phyloP scores from a whole-genome alignment of 208 protist species.

The Phytomonas serpens region DNA sequence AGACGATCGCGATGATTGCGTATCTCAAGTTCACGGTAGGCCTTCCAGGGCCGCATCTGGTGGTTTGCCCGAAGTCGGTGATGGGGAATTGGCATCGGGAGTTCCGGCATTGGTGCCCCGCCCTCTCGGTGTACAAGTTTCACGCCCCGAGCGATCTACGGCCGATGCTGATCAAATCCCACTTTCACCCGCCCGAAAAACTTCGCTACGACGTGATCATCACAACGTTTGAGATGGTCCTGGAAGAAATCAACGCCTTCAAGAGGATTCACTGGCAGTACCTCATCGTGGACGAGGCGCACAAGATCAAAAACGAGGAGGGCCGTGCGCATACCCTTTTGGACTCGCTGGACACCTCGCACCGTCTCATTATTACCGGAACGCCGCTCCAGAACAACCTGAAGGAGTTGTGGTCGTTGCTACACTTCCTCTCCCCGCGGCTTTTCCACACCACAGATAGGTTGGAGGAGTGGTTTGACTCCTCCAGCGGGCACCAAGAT shows the following conservation, averaged over 20 bases:
- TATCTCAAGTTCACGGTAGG: conserved; percentile 91
- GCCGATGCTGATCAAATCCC: conserved; percentile 50
- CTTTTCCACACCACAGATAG: conserved; percentile 82
- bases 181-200: conserved; percentile 32
- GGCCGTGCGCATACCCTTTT: conserved; percentile 56
- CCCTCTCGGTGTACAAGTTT: conserved; percentile 89
- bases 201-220: conserved; percentile 90
- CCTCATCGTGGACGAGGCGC: conserved; percentile 99
- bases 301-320: conserved; percentile 92
- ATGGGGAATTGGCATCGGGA: conserved; percentile 98
- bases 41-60: conserved; percentile 93
- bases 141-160: conserved; percentile 93
- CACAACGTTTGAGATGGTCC: conserved; percentile 96
- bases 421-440: conserved; percentile 92
- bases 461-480: conserved; percentile 94
- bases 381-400: conserved; percentile 98
- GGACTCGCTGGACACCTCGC: conserved; percentile 66
- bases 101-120: conserved; percentile 94
- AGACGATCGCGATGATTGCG: conserved; percentile 95
- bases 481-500: conserved; percentile 70
- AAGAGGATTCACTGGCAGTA: conserved; percentile 91
- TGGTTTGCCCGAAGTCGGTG: conserved; percentile 95
- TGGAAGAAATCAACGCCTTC: conserved; percentile 87
- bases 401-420: conserved; percentile 93
- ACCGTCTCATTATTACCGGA: conserved; percentile 95